Conservation (phyloP, 176 grass and related monocot genomes). For the Microstegium vimineum region DNA sequence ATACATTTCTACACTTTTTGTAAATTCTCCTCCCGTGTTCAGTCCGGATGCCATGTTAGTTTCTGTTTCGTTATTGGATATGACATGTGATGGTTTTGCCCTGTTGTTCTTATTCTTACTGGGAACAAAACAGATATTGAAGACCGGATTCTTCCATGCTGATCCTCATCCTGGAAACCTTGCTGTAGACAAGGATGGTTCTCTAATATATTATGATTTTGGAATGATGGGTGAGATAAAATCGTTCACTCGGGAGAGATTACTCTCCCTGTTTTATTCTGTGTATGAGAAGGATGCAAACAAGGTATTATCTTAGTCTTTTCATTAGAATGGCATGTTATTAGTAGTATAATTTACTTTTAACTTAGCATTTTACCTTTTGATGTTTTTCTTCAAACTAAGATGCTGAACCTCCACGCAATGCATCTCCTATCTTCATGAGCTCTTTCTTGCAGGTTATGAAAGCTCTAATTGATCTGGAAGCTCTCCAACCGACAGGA, state of each 20-base stretch:
- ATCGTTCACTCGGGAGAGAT: conserved; percentile 87
- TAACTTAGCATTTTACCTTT: neutral
- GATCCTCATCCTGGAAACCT: conserved; percentile 99
- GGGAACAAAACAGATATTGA: conserved; percentile 74
- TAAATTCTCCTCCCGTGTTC: neutral
- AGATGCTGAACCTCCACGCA: neutral
- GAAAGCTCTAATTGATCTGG: conserved; percentile 87
- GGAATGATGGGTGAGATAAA: conserved; percentile 99
- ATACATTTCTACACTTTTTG: neutral
- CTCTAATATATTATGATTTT: conserved; percentile 98
- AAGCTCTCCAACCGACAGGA: conserved; percentile 86
- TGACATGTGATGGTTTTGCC: conserved; percentile 5
- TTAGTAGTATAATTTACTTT: neutral
- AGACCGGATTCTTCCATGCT: conserved; percentile 91
- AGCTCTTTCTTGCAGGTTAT: conserved; percentile 62
- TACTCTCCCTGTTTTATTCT: conserved; percentile 93
- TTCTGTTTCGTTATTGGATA: neutral
- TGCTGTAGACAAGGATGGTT: conserved; percentile 78
- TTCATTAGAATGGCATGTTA: neutral
- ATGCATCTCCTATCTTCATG: neutral
- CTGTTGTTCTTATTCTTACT: conserved; percentile 23
- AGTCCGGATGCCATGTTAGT: conserved; percentile 2
- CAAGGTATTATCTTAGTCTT: conserved; percentile 68
- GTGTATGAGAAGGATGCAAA: conserved; percentile 94
- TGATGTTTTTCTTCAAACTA: conserved; percentile 10